phyloP scores from a whole-genome alignment of 2,329 filamentous ascomycete species.

The Ramularia collo-cygni region DNA sequence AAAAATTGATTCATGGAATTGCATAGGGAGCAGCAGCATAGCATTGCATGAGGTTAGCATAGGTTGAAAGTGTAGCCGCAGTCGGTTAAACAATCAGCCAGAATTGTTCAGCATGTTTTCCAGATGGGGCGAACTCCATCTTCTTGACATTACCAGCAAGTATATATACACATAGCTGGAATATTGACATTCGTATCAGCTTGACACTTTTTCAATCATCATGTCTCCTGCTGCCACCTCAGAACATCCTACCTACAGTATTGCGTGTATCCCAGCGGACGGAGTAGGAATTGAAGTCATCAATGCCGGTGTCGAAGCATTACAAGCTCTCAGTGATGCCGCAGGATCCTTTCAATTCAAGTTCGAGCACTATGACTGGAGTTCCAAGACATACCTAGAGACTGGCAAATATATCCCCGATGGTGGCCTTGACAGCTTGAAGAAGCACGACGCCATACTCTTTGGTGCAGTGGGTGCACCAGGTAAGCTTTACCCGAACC shows the following conservation, averaged over 20 bases:
- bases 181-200: too few species aligned
- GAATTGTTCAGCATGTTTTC: too few species aligned
- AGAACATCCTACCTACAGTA: constrained; percentile 38
- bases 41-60: too few species aligned
- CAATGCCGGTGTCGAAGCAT: constrained; percentile 54
- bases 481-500: constrained; percentile 30
- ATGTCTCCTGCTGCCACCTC: constrained; percentile 22
- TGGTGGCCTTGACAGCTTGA: constrained; percentile 51
- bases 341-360: constrained; percentile 52
- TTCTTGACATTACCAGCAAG: too few species aligned
- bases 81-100: too few species aligned
- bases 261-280: constrained; percentile 62
- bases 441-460: constrained; percentile 57
- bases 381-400: constrained; percentile 58
- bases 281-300: constrained; percentile 65
- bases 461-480: constrained; percentile 63
- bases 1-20: too few species aligned
- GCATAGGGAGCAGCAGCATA: too few species aligned
- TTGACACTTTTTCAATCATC: constrained; percentile 1
- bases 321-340: constrained; percentile 46
- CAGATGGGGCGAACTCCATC: too few species aligned
- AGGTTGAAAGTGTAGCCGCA: too few species aligned
- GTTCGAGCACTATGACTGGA: constrained; percentile 61
- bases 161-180: too few species aligned
- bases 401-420: constrained; percentile 60